Base-by-base conservation (phyloP, 2,329 filamentous ascomycete species). In the Cryphonectria radicalis region DNA sequence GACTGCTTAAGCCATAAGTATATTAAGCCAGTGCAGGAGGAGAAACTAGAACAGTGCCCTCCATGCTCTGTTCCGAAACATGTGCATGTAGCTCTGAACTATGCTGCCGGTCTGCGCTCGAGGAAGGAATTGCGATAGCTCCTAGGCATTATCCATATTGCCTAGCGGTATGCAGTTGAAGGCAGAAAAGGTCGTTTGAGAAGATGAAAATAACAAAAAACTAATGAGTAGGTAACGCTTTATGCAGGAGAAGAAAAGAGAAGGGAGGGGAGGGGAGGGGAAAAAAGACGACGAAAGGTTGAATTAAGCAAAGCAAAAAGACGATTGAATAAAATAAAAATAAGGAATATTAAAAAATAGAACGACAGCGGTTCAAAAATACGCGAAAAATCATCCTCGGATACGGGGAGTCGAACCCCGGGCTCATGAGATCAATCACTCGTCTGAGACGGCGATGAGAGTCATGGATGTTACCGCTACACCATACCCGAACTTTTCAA, bases 401-500 rank as follows among this genome's bases (percentile, higher is more conserved):
- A 50, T 64, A 42, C 62, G 35, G 62, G 62, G 35, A 46, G 37
- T 43, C 62, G 19, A 65, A 65, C 63, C 63, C 63, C 63, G 63
- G 63, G 63, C 63, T 65, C 40, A 65, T 46, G 63, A 65, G 40
- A 65, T 32, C 40, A 32, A 65, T 65, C 63, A 65, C 55, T 19
- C 25, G 55, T 59, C 28, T 65, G n/a, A 32, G 63, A 65, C n/a
- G 19, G 43, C 43, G 63, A 46, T 50, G 46, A 50, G 46, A 50
- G 46, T 50, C 46, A 50, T 50, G 46, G 46, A 50, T 50, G 46
- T 50, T 65, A 64, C 62, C 62, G 62, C 62, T 64, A 64, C 62
- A 46, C 37, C 37, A 64, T 64, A 64, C 62, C 62, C 62, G 62
- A 64, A 50, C 46, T 22, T 50, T 50, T 50, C 5, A n/a, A 8